Evolutionary conservation across 495 filamentous ascomycete genomes (phyloP).

Genomic region (Cercophora sp.): DNA sequence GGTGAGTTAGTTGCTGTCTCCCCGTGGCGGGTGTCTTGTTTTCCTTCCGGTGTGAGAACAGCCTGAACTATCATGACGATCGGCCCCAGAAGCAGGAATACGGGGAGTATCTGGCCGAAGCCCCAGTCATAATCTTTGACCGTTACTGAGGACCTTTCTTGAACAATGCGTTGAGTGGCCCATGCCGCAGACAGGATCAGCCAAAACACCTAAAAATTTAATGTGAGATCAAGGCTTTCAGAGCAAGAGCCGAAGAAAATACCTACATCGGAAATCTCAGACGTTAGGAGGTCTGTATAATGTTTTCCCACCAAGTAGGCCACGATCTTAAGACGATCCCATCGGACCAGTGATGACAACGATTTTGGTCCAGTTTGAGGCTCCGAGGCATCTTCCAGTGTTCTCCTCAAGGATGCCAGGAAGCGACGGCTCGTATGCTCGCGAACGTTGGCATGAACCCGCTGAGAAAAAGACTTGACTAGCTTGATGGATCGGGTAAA

Average conservation of each 20-base stretch:
- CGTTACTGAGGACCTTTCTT: neutral
- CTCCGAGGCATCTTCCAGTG: neutral
- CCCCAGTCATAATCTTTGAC: neutral
- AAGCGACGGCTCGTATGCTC: neutral
- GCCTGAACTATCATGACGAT: neutral
- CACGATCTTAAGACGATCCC: too few relatives aligned
- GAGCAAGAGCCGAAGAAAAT: neutral
- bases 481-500: slow-evolving; percentile 5
- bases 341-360: neutral
- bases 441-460: too few relatives aligned
- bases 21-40: too few relatives aligned
- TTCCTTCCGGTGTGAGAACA: too few relatives aligned
- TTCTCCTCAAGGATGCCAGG: neutral
- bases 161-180: neutral
- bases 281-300: slow-evolving; percentile 1
- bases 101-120: slow-evolving; percentile 6
- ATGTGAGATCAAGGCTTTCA: neutral
- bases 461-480: too few relatives aligned
- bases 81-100: neutral
- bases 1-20: too few relatives aligned
- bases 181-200: slow-evolving; percentile 1
- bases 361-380: neutral
- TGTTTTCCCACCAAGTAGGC: too few relatives aligned
- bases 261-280: slow-evolving; percentile 2
- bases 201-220: neutral